A percentile compares a stretch with the other conserved stretches of the same genome.
Conservation (phyloP, 176 grass and related monocot species). For the Rhynchospora tenuis region DNA sequence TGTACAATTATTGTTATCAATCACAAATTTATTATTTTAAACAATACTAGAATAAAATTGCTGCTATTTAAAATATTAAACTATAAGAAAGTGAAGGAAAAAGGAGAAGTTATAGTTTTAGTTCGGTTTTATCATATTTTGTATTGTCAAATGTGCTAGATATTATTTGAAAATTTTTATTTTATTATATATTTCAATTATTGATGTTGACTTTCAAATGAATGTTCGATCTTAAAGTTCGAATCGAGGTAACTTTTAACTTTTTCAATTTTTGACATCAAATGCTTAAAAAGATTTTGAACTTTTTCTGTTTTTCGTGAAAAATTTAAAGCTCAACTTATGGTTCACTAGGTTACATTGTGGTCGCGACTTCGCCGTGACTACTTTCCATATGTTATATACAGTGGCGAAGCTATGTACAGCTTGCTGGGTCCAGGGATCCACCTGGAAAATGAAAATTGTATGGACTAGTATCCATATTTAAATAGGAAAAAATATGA, state of each 20-base stretch:
- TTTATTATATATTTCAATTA: background rate
- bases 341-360: too few relatives aligned
- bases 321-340: too few relatives aligned
- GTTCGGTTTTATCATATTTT: background rate
- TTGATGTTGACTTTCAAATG: background rate
- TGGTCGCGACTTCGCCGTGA: too few relatives aligned
- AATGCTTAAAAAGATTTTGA: background rate
- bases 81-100: background rate
- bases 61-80: background rate
- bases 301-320: too few relatives aligned
- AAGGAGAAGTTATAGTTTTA: background rate
- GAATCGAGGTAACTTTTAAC: background rate
- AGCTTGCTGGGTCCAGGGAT: too few relatives aligned
- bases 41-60: background rate
- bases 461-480: too few relatives aligned
- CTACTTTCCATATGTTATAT: too few relatives aligned
- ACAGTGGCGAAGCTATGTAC: too few relatives aligned
- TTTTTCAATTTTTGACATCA: background rate
- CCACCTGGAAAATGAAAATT: too few relatives aligned
- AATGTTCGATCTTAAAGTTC: background rate
- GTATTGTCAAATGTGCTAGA: background rate
- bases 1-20: background rate
- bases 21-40: background rate
- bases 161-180: background rate
- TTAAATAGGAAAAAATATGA: too few relatives aligned